phyloP scores from a whole-genome alignment of 192 early-diverging fungal genomes.

The Neocallimastix lanati region DNA sequence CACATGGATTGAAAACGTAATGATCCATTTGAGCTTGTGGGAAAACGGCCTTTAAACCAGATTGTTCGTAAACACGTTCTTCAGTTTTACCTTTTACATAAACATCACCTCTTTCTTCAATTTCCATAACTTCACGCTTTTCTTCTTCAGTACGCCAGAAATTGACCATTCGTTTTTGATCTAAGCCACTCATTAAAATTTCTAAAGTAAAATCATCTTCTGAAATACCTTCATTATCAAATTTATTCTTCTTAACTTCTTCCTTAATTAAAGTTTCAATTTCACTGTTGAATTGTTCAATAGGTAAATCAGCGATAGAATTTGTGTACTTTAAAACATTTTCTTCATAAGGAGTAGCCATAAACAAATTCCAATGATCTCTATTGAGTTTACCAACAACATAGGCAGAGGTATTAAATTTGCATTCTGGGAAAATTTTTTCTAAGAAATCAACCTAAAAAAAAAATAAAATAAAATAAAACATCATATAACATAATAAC shows the following conservation, averaged over 20 bases:
- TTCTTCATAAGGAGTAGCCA: slow-evolving; percentile 41
- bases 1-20: slow-evolving; percentile 86
- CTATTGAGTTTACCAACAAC: slow-evolving; percentile 82
- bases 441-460: slow-evolving; percentile 26
- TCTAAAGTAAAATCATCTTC: slow-evolving; percentile 82
- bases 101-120: slow-evolving; percentile 13
- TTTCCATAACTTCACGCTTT: slow-evolving; percentile 37
- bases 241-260: neutral
- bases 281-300: neutral
- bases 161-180: slow-evolving; percentile 52
- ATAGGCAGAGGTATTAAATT: slow-evolving; percentile 53
- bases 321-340: slow-evolving; percentile 1
- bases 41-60: slow-evolving; percentile 67
- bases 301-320: slow-evolving; percentile 14
- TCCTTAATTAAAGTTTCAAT: neutral
- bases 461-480: neutral
- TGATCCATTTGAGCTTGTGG: slow-evolving; percentile 70
- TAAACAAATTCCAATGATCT: slow-evolving; percentile 92
- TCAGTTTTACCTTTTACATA: slow-evolving; percentile 16
- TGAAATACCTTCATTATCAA: neutral
- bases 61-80: slow-evolving; percentile 21
- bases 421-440: slow-evolving; percentile 15
- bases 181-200: slow-evolving; percentile 86
- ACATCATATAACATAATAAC: neutral
- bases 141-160: slow-evolving; percentile 51